A percentile compares a stretch with the other conserved stretches of the same genome.
phyloP scores from a whole-genome alignment of 2,329 filamentous ascomycete genomes.

The Neobulgaria alba region DNA sequence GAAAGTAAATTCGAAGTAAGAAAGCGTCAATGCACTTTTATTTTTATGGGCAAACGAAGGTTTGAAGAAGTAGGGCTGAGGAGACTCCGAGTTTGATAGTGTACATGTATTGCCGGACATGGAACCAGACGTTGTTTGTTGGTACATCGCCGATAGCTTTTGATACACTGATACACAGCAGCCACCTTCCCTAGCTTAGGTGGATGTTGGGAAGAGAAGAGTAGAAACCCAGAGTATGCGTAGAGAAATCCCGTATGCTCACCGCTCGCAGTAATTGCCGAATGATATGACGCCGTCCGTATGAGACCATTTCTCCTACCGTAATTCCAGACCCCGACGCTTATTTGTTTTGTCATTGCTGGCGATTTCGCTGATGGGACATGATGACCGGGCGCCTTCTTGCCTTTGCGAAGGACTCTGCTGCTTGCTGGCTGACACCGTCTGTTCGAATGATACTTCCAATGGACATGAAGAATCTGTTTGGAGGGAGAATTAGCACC shows the following conservation, averaged over 20 bases:
- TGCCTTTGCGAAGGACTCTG: conserved; percentile 67
- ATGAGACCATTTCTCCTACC: neutral
- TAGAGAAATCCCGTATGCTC: neutral
- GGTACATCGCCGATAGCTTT: too few species aligned
- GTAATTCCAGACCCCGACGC: neutral
- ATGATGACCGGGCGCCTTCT: conserved; percentile 67
- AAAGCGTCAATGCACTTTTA: too few species aligned
- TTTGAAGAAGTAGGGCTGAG: too few species aligned
- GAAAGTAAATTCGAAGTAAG: too few species aligned
- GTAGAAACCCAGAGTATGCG: neutral
- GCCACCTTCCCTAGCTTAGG: neutral
- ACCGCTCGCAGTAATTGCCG: neutral
- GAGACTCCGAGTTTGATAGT: too few species aligned
- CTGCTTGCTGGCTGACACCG: conserved; percentile 59
- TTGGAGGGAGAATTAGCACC: neutral
- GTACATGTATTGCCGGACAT: too few species aligned
- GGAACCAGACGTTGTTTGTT: too few species aligned
- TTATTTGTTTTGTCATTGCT: neutral
- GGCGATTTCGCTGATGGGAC: conserved; percentile 19
- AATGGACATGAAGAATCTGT: conserved; percentile 94
- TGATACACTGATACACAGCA: neutral
- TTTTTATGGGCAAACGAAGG: too few species aligned
- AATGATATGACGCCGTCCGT: neutral
- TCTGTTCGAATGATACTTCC: conserved; percentile 94
- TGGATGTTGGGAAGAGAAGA: neutral